Base-by-base conservation (phyloP, 2,329 filamentous ascomycete species). In the Coniochaeta sp. region DNA sequence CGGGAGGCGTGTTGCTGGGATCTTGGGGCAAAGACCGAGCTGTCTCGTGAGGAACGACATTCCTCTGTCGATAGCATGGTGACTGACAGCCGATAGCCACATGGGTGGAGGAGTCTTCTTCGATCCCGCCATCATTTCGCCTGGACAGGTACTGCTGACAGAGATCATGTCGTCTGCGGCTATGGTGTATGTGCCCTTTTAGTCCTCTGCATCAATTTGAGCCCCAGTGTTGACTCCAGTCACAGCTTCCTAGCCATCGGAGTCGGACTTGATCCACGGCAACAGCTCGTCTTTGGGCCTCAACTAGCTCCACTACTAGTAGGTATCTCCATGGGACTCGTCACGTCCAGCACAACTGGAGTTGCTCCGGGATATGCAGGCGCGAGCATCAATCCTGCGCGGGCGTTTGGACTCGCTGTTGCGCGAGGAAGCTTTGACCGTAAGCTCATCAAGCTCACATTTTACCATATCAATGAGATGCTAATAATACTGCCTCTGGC, bases 211-310 rank as follows among this genome's bases (percentile, higher is more conserved):
- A 17, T 17, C 38, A 17, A 5, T 3, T 9, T 40, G 16, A 1
- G 38, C 17, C 17, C 38, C 16, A 5, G n/a, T 12, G 16, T n/a
- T 40, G 38, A 40, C 38, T 40, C n/a, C 38, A 5, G 9, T n/a
- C 9, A 12, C 38, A 40, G 38, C 3, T 40, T 81, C 63, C 71
- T 83, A 22, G 74, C 79, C 0, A 83, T 81, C 62, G 79, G 81
- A 1, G 77, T 81, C 12, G 81, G 79, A 17, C 70, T 84, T 5
- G 81, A 84, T 66, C 81, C 81, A 1, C 70, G 80, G 3, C 80
- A 83, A 64, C 73, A 73, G 1, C 69, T 74, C 19, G 67, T 80
- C 3, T 81, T 80, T 64, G 81, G 80, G 0, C 79, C 77, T 6
- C 75, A 79, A 0, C 67, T 81, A 1, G 75, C 76, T 0, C 80